These are phyloP conservation scores for Microascus cirrosus DNA, from an alignment of 2,329 filamentous ascomycete species.

Conservation along the genomic window DNA sequence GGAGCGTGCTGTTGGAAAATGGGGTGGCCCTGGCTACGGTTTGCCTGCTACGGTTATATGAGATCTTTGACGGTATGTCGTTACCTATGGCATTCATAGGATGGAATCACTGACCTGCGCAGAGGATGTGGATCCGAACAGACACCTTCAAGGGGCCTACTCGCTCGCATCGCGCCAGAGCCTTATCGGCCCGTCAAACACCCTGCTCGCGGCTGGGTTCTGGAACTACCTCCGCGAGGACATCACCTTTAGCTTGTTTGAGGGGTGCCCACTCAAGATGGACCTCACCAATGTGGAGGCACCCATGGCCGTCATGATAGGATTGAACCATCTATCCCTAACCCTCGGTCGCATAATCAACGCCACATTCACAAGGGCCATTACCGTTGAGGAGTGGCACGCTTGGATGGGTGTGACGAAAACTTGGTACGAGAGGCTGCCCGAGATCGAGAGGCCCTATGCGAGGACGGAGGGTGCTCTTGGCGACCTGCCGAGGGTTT, in stretches of 20 bases:
- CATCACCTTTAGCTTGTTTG: constrained; percentile 39
- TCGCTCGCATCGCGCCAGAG: constrained; percentile 24
- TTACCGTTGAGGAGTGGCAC: constrained; percentile 10
- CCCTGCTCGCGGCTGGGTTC: constrained; percentile 27
- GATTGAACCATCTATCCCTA: constrained; percentile 27
- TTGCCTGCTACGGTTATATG: neutral
- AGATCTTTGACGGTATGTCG: neutral
- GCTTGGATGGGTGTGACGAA: neutral
- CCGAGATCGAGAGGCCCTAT: constrained; percentile 20
- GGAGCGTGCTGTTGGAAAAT: neutral
- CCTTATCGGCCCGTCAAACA: constrained; percentile 11
- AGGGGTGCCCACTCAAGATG: constrained; percentile 28
- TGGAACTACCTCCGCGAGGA: constrained; percentile 42
- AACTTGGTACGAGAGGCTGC: constrained; percentile 9
- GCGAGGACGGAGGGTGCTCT: constrained; percentile 8
- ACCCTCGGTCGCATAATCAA: constrained; percentile 33
- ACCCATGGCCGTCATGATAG: constrained; percentile 16
- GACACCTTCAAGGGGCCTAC: constrained; percentile 33
- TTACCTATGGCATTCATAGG: neutral
- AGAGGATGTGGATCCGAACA: constrained; percentile 11
- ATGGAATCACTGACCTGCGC: neutral
- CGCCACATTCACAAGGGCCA: constrained; percentile 14
- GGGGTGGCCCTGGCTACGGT: neutral
- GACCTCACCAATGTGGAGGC: constrained; percentile 15
- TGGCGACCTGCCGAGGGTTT: constrained; percentile 21